Conservation (phyloP, 495 filamentous ascomycete genomes). For the Neurospora sp. region DNA sequence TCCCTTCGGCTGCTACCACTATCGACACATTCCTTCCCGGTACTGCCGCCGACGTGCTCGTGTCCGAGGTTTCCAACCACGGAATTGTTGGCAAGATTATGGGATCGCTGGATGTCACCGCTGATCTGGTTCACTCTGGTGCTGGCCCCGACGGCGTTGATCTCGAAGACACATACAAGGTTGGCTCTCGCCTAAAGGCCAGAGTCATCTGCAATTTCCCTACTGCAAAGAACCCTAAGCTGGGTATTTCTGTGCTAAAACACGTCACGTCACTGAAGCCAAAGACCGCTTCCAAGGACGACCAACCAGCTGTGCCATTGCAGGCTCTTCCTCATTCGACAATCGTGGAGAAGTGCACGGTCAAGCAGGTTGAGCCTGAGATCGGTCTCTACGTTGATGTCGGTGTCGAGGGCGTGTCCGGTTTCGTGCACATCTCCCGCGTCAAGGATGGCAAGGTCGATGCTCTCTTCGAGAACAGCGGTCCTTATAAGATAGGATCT, state of each 20-base stretch:
- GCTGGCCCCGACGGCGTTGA: slow-evolving; percentile 52
- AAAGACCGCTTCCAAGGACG: slow-evolving; percentile 25
- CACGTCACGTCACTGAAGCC: slow-evolving; percentile 62
- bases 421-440: slow-evolving; percentile 88
- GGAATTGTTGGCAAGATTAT: slow-evolving; percentile 72
- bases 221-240: slow-evolving; percentile 61
- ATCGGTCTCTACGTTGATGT: slow-evolving; percentile 75
- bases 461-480: slow-evolving; percentile 59
- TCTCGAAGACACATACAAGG: slow-evolving; percentile 61
- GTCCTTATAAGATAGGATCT: slow-evolving; percentile 66
- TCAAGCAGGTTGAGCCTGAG: slow-evolving; percentile 65
- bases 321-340: slow-evolving; percentile 60
- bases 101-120: slow-evolving; percentile 80
- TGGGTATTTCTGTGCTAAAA: slow-evolving; percentile 77
- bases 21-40: slow-evolving; percentile 87
- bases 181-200: slow-evolving; percentile 74
- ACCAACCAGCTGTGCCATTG: slow-evolving; percentile 28
- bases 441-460: slow-evolving; percentile 83
- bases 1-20: slow-evolving; percentile 65
- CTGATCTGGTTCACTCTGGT: slow-evolving; percentile 81
- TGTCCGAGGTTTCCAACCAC: slow-evolving; percentile 57
- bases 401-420: slow-evolving; percentile 59
- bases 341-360: slow-evolving; percentile 62
- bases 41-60: slow-evolving; percentile 73
- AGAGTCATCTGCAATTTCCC: slow-evolving; percentile 82